phyloP scores from a whole-genome alignment of 2,329 filamentous ascomycete species.

The Penicillium sp. region DNA sequence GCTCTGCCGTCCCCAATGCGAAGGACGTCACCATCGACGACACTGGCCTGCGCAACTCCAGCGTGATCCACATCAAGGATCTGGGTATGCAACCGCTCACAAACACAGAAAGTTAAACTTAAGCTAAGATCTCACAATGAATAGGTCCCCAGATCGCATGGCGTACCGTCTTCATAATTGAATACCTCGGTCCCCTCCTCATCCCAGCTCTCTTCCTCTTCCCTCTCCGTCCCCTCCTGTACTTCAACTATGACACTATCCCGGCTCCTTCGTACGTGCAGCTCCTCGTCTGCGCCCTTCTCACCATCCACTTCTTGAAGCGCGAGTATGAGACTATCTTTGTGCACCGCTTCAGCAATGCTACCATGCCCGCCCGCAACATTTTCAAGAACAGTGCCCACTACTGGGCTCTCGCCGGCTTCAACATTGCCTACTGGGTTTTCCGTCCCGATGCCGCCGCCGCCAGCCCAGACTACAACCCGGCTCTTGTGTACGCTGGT shows the following conservation, averaged over 20 bases:
- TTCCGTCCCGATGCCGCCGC: conserved; percentile 75
- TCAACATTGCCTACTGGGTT: conserved; percentile 79
- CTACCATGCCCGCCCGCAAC: conserved; percentile 88
- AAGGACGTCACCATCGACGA: conserved; percentile 53
- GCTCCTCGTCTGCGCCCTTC: conserved; percentile 69
- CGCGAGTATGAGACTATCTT: conserved; percentile 93
- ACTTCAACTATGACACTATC: conserved; percentile 54
- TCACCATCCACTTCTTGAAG: conserved; percentile 86
- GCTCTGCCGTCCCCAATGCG: conserved; percentile 56
- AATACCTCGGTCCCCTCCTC: conserved; percentile 88
- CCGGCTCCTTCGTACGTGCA: conserved; percentile 65
- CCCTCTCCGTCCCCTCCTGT: conserved; percentile 70
- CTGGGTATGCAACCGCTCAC: conserved; percentile 62
- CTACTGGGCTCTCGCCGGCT: conserved; percentile 85
- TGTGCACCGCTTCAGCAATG: conserved; percentile 90
- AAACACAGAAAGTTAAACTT: conserved; percentile 16
- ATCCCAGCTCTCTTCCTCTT: conserved; percentile 76
- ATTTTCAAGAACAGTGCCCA: conserved; percentile 94
- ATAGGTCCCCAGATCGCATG: conserved; percentile 87
- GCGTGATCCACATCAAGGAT: conserved; percentile 82
- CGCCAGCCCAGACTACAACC: conserved; percentile 53
- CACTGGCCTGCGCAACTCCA: conserved; percentile 59
- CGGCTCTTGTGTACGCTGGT: conserved; percentile 63
- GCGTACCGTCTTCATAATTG: conserved; percentile 91
- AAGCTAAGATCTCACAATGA: not conserved